phyloP scores from a whole-genome alignment of 495 filamentous ascomycete genomes.

The Penicillium cataractarum region DNA sequence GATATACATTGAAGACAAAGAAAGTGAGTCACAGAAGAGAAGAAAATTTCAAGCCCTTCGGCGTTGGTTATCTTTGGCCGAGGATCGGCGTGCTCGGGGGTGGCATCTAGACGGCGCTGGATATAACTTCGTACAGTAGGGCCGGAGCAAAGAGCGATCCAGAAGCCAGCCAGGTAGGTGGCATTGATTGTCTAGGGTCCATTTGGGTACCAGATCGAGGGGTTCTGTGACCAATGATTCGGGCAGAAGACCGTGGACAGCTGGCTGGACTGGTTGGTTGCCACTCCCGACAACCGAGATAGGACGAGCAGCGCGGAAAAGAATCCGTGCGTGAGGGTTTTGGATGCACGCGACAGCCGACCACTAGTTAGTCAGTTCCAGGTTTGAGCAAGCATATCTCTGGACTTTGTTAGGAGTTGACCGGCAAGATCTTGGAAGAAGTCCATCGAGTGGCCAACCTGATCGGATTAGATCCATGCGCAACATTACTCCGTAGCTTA shows the following conservation, averaged over 20 bases:
- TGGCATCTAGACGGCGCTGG: constrained; percentile 2
- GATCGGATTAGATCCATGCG: neutral
- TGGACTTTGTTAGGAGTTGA: neutral
- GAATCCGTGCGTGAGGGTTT: constrained; percentile 24
- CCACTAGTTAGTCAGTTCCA: neutral
- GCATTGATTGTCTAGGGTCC: constrained; percentile 3
- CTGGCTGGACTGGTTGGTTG: constrained; percentile 4
- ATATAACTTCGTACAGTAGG: neutral
- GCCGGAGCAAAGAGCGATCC: constrained; percentile 7
- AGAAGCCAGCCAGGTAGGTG: neutral
- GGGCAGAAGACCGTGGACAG: constrained; percentile 21
- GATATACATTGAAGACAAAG: constrained; percentile 7
- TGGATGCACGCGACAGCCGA: neutral
- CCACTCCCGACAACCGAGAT: constrained; percentile 16
- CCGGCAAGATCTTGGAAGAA: neutral
- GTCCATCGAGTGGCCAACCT: neutral
- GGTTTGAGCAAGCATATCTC: neutral
- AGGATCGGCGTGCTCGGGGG: constrained; percentile 25
- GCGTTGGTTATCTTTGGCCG: constrained; percentile 21
- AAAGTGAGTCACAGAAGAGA: constrained; percentile 24
- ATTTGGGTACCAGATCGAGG: neutral
- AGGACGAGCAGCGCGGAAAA: constrained; percentile 27
- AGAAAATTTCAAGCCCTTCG: constrained; percentile 20
- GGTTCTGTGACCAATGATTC: constrained; percentile 6
- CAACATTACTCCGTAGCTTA: neutral